These are phyloP conservation scores for Calonectria henricotiae DNA, from an alignment of 2,329 filamentous ascomycete species.

Conservation along the genomic window DNA sequence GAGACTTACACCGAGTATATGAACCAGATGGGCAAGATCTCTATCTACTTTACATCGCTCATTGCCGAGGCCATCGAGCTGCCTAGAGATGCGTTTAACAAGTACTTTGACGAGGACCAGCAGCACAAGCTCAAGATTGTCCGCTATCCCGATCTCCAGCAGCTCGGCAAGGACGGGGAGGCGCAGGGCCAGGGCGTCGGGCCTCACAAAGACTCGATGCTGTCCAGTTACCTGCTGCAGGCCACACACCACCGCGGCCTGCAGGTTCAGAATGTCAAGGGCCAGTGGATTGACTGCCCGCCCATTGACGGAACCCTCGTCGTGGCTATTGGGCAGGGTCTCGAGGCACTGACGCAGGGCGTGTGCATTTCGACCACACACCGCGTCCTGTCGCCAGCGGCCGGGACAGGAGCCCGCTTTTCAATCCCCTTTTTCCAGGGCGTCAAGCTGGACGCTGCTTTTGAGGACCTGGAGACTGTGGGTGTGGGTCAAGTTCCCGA, in stretches of 20 bases:
- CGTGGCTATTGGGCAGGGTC: slow-evolving; percentile 88
- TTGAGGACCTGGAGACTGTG: slow-evolving; percentile 80
- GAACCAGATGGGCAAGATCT: slow-evolving; percentile 80
- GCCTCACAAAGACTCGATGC: slow-evolving; percentile 89
- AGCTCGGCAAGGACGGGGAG: slow-evolving; percentile 66
- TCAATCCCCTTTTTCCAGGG: slow-evolving; percentile 93
- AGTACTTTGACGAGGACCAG: slow-evolving; percentile 82
- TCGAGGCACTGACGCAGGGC: slow-evolving; percentile 88
- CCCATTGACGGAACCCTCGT: slow-evolving; percentile 85
- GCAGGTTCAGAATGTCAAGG: slow-evolving; percentile 86
- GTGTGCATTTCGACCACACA: slow-evolving; percentile 89
- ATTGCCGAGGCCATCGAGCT: slow-evolving; percentile 89
- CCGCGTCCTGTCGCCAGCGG: slow-evolving; percentile 81
- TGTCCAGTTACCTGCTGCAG: slow-evolving; percentile 86
- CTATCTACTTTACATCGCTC: slow-evolving; percentile 82
- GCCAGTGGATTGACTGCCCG: slow-evolving; percentile 87
- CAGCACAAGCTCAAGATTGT: slow-evolving; percentile 95
- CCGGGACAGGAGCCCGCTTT: slow-evolving; percentile 81
- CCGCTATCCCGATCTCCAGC: slow-evolving; percentile 83
- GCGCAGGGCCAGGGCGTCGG: slow-evolving; percentile 76
- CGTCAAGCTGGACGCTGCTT: slow-evolving; percentile 83
- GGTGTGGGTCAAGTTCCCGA: slow-evolving; percentile 75
- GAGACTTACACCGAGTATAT: slow-evolving; percentile 83
- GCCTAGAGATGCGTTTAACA: slow-evolving; percentile 78
- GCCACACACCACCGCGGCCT: slow-evolving; percentile 82